Percentiles rank a stretch among this genome's conserved stretches.
These are phyloP conservation scores for Backusella sp. DNA, from an alignment of 192 early-diverging fungal species.

Conservation along the genomic window DNA sequence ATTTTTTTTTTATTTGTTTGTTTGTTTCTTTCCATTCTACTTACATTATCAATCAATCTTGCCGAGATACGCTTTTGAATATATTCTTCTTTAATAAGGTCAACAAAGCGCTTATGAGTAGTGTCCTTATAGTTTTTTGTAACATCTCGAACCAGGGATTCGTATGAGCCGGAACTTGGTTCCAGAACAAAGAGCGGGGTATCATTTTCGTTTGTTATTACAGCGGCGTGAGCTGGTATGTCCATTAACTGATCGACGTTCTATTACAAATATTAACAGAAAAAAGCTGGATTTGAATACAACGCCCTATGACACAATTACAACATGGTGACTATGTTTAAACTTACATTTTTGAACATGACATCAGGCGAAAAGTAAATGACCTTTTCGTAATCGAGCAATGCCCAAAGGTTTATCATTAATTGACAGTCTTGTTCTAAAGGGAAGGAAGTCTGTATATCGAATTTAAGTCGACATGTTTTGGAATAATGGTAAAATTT, in stretches of 20 bases:
- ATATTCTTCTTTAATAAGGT: neutral
- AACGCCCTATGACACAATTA: neutral
- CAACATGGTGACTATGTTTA: neutral
- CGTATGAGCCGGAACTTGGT: constrained; percentile 1
- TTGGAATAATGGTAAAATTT: neutral
- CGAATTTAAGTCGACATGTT: neutral
- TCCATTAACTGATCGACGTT: constrained; percentile 5
- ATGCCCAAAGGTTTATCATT: constrained; percentile 5
- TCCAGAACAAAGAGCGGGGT: constrained; percentile 5
- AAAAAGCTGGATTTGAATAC: neutral
- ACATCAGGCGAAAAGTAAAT: constrained; percentile 16
- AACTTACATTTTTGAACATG: constrained; percentile 9
- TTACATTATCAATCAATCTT: neutral
- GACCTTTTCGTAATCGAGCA: constrained; percentile 16
- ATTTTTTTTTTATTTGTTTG: neutral
- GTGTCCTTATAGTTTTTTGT: neutral
- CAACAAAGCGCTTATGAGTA: neutral
- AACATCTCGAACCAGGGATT: neutral
- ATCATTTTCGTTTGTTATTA: neutral
- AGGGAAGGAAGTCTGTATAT: neutral
- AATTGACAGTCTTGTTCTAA: constrained; percentile 4
- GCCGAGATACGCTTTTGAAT: neutral
- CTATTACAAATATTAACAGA: neutral
- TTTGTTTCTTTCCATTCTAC: neutral
- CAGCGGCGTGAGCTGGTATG: neutral